A percentile compares a stretch with the other conserved stretches of the same genome.
Evolutionary conservation across 2,329 filamentous ascomycete genomes (phyloP).

Genomic region (Diaporthe australafricana): DNA sequence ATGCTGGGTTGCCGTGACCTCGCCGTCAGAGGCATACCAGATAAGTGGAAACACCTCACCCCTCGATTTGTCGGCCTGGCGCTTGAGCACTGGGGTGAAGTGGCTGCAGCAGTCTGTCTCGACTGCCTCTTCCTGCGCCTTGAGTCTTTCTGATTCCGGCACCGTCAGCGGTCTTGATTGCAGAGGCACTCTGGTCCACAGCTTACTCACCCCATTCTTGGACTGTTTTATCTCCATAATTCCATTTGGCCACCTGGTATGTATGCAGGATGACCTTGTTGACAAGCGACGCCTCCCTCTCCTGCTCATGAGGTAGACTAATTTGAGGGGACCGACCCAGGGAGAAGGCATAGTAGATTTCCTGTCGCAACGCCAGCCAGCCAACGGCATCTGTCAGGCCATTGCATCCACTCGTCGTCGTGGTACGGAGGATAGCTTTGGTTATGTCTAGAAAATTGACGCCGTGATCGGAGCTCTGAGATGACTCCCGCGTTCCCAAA

Average conservation of each 20-base stretch:
- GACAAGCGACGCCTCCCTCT: background rate
- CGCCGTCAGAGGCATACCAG: conserved; percentile 2
- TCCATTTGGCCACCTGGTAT: conserved; percentile 18
- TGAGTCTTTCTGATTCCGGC: background rate
- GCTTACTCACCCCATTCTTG: conserved; percentile 11
- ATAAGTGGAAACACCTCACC: background rate
- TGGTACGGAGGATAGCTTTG: conserved; percentile 12
- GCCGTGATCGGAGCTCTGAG: conserved; percentile 5
- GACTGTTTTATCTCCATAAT: background rate
- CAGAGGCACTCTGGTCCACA: background rate
- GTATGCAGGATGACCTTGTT: conserved; percentile 9
- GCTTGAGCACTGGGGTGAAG: background rate
- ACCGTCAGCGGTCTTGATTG: background rate
- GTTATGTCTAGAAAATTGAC: conserved; percentile 12
- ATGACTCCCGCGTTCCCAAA: background rate
- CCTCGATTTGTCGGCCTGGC: conserved; percentile 8
- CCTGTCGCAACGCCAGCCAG: background rate
- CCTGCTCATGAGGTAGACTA: background rate
- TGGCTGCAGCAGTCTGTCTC: conserved; percentile 2
- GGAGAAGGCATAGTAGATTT: background rate
- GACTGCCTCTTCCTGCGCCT: background rate
- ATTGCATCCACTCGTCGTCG: background rate
- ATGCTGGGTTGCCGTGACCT: conserved; percentile 10
- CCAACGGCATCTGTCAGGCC: conserved; percentile 1
- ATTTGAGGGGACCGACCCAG: background rate